phyloP scores from a whole-genome alignment of 2,329 filamentous ascomycete genomes.

The Penicillium oxalicum region DNA sequence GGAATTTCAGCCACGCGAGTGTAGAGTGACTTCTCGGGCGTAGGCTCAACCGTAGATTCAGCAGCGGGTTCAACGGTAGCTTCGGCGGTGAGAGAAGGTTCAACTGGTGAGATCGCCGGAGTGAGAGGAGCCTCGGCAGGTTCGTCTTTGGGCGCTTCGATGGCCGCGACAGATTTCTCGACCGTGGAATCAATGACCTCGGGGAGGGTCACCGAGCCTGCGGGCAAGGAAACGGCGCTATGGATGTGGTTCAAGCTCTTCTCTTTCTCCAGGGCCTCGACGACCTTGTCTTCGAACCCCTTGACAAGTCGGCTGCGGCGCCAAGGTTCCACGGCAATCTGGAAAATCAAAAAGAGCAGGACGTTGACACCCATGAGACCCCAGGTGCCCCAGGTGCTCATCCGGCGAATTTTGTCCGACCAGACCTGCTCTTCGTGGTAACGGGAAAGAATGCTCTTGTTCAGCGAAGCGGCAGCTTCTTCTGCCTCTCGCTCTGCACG shows the following conservation, averaged over 20 bases:
- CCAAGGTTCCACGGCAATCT: slow-evolving; percentile 92
- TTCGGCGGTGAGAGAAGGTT: background rate
- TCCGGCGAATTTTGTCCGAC: slow-evolving; percentile 93
- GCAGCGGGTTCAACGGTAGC: background rate
- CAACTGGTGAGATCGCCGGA: slow-evolving; percentile 1
- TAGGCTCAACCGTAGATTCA: background rate
- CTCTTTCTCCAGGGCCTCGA: slow-evolving; percentile 64
- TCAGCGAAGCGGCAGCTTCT: slow-evolving; percentile 67
- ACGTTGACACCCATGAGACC: slow-evolving; percentile 97
- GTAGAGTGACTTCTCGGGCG: slow-evolving; percentile 13
- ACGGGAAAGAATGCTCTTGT: slow-evolving; percentile 74
- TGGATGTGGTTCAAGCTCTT: slow-evolving; percentile 33
- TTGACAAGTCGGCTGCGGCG: slow-evolving; percentile 71
- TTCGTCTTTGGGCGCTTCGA: slow-evolving; percentile 2
- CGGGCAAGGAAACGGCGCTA: slow-evolving; percentile 2
- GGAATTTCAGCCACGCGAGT: slow-evolving; percentile 21
- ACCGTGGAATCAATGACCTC: slow-evolving; percentile 13
- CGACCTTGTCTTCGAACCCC: slow-evolving; percentile 74
- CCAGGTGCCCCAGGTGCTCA: slow-evolving; percentile 98
- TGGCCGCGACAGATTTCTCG: slow-evolving; percentile 3
- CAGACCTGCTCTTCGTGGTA: slow-evolving; percentile 99
- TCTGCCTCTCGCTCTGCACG: slow-evolving; percentile 75
- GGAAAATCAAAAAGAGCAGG: slow-evolving; percentile 74
- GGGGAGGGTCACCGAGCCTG: slow-evolving; percentile 1
- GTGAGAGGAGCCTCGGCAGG: background rate